A percentile compares a stretch with the other conserved stretches of the same genome.
Conservation (phyloP, 2,329 filamentous ascomycete genomes). For the Emergomyces africanus region DNA sequence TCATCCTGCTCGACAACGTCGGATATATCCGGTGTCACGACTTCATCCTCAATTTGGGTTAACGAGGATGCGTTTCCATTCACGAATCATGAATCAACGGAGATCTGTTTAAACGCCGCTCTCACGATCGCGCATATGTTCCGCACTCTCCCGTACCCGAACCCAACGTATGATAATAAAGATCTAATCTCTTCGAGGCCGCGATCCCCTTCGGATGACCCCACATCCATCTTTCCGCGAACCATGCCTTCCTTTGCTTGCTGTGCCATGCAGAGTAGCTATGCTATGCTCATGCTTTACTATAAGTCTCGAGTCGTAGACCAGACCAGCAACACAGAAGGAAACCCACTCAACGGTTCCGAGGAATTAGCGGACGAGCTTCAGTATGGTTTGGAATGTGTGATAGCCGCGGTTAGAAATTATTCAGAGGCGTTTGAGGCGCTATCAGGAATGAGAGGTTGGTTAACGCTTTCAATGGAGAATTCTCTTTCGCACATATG, state of each 20-base stretch:
- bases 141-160: conserved; percentile 26
- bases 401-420: conserved; percentile 26
- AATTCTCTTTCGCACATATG: background rate
- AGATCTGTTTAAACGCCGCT: conserved; percentile 29
- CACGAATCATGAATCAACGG: conserved; percentile 28
- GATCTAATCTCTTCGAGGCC: conserved; percentile 1
- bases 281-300: conserved; percentile 35
- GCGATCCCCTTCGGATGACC: conserved; percentile 3
- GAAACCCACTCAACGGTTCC: conserved; percentile 12
- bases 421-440: conserved; percentile 32
- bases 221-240: conserved; percentile 19
- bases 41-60: conserved; percentile 14
- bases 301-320: conserved; percentile 30
- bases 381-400: conserved; percentile 24
- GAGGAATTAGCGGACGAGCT: conserved; percentile 25
- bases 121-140: conserved; percentile 32
- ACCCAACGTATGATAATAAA: conserved; percentile 15
- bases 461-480: conserved; percentile 1
- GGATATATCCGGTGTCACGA: conserved; percentile 4
- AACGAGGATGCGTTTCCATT: conserved; percentile 26
- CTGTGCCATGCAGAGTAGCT: conserved; percentile 36
- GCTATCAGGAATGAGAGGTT: conserved; percentile 33
- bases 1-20: conserved; percentile 20
- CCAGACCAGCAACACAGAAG: conserved; percentile 14
- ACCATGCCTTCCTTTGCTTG: conserved; percentile 37